Conservation (phyloP, 2,329 filamentous ascomycete species). For the Colletotrichum sp. region DNA sequence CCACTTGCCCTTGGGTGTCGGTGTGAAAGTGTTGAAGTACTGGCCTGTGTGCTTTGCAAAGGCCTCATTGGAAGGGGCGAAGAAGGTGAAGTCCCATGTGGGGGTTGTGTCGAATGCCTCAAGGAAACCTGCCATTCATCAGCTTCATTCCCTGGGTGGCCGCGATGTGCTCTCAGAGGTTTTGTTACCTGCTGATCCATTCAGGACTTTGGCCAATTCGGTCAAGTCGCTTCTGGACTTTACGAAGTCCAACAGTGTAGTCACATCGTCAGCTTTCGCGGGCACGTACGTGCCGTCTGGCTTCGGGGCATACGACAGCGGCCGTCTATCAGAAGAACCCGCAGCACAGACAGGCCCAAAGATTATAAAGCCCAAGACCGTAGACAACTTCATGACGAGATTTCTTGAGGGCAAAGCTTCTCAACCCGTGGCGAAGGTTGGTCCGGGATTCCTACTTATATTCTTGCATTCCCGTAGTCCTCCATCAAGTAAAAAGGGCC, state of each 20-base stretch:
- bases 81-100: constrained; percentile 33
- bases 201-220: background rate
- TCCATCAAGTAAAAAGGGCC: background rate
- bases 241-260: background rate
- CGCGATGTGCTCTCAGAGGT: background rate
- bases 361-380: background rate
- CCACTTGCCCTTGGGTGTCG: constrained; percentile 30
- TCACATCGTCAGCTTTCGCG: background rate
- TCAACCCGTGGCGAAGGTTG: fast-evolving
- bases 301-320: background rate
- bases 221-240: background rate
- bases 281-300: background rate
- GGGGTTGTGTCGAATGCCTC: constrained; percentile 30
- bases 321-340: background rate
- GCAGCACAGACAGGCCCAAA: background rate
- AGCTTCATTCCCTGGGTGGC: background rate
- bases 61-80: constrained; percentile 32
- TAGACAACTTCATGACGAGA: background rate
- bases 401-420: background rate
- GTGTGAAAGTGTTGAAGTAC: constrained; percentile 29
- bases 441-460: fast-evolving
- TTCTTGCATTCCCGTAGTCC: background rate
- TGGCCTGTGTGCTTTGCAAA: constrained; percentile 29
- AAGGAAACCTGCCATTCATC: constrained; percentile 25
- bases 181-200: background rate